Percentiles rank a stretch among this genome's conserved stretches.
These are phyloP conservation scores for Dendrobium chrysotoxum DNA, from an alignment of 106 monocot genomes.

Conservation along the genomic window DNA sequence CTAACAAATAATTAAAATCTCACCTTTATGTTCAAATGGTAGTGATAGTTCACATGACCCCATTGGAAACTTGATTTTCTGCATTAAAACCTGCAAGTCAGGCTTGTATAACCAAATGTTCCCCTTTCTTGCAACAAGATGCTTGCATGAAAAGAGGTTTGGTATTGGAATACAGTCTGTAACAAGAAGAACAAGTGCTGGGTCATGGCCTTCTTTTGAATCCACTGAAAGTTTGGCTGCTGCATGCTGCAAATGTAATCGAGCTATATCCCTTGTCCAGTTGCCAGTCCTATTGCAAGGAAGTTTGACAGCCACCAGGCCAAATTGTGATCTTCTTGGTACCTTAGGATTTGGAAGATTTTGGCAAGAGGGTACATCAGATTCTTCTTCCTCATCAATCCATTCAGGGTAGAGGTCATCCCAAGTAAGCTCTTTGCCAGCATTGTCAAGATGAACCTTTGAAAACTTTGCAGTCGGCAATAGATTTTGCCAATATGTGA, in stretches of 20 bases:
- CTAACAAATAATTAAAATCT: neutral
- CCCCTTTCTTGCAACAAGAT: conserved; percentile 40
- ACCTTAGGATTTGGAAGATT: conserved; percentile 31
- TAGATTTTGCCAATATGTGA: conserved; percentile 27
- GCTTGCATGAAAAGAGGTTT: conserved; percentile 59
- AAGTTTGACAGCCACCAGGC: conserved; percentile 67
- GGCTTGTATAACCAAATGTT: conserved; percentile 68
- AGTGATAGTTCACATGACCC: conserved; percentile 69
- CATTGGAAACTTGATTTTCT: conserved; percentile 49
- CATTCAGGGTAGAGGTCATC: conserved; percentile 45
- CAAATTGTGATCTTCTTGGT: conserved; percentile 17
- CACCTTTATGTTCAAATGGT: conserved; percentile 48
- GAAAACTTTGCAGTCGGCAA: conserved; percentile 15
- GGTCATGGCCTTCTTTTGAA: conserved; percentile 7
- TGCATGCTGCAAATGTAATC: conserved; percentile 64
- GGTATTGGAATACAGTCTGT: conserved; percentile 74
- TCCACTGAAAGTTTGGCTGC: conserved; percentile 60
- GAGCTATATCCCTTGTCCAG: conserved; percentile 69
- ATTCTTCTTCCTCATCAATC: conserved; percentile 8
- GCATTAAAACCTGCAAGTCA: conserved; percentile 21
- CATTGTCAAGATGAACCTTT: conserved; percentile 18
- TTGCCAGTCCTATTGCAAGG: conserved; percentile 34
- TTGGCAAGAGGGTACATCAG: neutral
- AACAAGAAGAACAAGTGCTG: conserved; percentile 46
- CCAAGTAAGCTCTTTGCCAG: conserved; percentile 28